Base-by-base conservation (phyloP, 495 filamentous ascomycete genomes). In the Trichoderma parareesei region DNA sequence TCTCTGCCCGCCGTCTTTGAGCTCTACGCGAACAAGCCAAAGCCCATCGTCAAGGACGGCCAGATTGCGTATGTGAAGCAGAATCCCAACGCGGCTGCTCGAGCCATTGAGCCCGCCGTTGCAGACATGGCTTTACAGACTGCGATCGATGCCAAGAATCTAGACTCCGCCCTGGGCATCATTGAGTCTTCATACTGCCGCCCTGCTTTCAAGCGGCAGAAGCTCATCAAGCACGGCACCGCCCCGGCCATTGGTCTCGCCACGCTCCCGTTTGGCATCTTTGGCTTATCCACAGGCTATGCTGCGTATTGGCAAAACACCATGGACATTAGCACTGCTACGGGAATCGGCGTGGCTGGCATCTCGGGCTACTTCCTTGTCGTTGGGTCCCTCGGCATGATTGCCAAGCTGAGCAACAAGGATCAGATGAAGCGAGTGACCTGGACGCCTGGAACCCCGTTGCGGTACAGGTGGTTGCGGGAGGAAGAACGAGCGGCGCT, bases 401-500 rank as follows among this genome's bases (percentile, higher is more conserved):
- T 97, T 14, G 92, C 92, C 14, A 73, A 93, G 35, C 88, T 88
- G 40, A 96, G 93, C 16, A 78, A 85, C 20, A 97, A 97, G 76
- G 92, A 97, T 73, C 92, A 98, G 73, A 95, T 96, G 90, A 87
- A 91, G 65, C 85, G 94, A 4, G 90, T 98, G 40, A 89, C 87
- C 4, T 98, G 95, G 95, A 79, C 86, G 13, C 77, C 81, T 13
- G 94, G 94, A 2, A 87, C 88, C 35, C 89, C 90, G 35, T 76
- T 98, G 69, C 80, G 88, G 66, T 79, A 93, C 66, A 84, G 95
- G n/a, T 98, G 92, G 92, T 72, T 96, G 46, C 82, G 90, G 42
- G 94, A 98, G 77, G 92, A 96, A 61, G 94, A 98, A 77, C 82
- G 94, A 27, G 89, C 87, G n/a, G 90, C 93, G 9, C 74, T 93